A percentile compares a stretch with the other conserved stretches of the same genome.
Evolutionary conservation across 345 rosid genomes (phyloP).

Genomic region (Jatropha curcas): DNA sequence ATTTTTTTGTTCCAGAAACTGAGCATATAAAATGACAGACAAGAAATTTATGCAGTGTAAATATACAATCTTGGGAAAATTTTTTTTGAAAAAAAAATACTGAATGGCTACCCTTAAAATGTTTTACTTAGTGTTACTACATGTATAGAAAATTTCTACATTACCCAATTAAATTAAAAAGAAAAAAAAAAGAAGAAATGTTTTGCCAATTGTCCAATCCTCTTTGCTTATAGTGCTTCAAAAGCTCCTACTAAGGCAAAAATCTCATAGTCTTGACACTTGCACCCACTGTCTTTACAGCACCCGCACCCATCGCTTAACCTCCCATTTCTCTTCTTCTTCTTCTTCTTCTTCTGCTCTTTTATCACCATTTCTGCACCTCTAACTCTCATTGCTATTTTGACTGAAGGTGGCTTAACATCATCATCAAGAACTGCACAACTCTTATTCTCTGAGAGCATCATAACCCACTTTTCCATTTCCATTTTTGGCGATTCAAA

Average conservation of each 20-base stretch:
- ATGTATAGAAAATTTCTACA: too few species aligned
- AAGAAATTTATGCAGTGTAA: too few species aligned
- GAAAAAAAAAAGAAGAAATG: too few species aligned
- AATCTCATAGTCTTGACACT: constrained; percentile 40
- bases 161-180: too few species aligned
- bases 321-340: constrained; percentile 18
- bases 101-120: too few species aligned
- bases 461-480: constrained; percentile 46
- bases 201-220: background rate
- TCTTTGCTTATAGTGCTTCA: constrained; percentile 38
- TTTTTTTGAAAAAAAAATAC: too few species aligned
- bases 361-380: constrained; percentile 13
- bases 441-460: constrained; percentile 25
- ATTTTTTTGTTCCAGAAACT: too few species aligned
- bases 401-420: constrained; percentile 45
- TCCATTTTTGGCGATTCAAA: constrained; percentile 51
- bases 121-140: too few species aligned
- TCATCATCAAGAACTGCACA: constrained; percentile 9
- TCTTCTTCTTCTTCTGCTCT: too few species aligned
- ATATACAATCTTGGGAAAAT: too few species aligned
- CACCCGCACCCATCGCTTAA: constrained; percentile 35
- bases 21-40: too few species aligned
- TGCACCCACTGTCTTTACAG: constrained; percentile 26
- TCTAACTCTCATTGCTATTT: constrained; percentile 38
- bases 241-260: constrained; percentile 50